Evolutionary conservation across 352 stramenopile species (phyloP), one percentile per base, ranked within the genome.

Genomic region (Phytophthora fragariaefolia): DNA sequence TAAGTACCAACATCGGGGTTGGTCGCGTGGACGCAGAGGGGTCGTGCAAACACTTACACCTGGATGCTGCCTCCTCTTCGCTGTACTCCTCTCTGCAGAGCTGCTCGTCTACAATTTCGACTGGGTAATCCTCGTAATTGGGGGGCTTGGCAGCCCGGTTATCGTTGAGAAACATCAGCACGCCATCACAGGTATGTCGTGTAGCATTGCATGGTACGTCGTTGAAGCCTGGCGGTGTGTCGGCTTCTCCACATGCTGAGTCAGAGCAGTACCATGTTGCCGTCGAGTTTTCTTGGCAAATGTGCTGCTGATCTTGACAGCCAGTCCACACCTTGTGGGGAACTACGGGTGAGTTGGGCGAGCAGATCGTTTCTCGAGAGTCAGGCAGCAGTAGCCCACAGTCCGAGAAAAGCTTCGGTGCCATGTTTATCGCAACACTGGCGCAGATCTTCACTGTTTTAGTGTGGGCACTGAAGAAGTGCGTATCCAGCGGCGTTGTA

Each of bases 141-240:
- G 80, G 79, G n/a, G 86, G 86, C 59, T 94, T 94, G 6, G 82
- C 86, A 0, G 77, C 83, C 0, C 83, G 77, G 47, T 92, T 91
- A 52, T 95, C 84, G 71, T 95, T 92, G 17, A 95, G 69, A 58
- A 93, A 85, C 76, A 82, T 82, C 49, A 92, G 69, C 32, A 70
- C 68, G 48, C 81, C 82, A 45, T 70, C 66, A 58, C 86, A 95
- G 1, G 84, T 95, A 53, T 77, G 63, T 20, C 78, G 58, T 3
- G 75, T 73, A 1, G 60, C 28, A 26, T 89, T 86, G 59, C 86
- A 95, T 17, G 82, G 84, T 17, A 65, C 72, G 54, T 90, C 71
- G 18, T 80, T 77, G 65, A 95, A 93, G 12, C 82, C 83, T 12
- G 30, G 5, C 0, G 86, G 84, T 15, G 81, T 90, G 45, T 80